Base-by-base conservation (phyloP, 2,329 filamentous ascomycete species). In the Aspergillus sp. region DNA sequence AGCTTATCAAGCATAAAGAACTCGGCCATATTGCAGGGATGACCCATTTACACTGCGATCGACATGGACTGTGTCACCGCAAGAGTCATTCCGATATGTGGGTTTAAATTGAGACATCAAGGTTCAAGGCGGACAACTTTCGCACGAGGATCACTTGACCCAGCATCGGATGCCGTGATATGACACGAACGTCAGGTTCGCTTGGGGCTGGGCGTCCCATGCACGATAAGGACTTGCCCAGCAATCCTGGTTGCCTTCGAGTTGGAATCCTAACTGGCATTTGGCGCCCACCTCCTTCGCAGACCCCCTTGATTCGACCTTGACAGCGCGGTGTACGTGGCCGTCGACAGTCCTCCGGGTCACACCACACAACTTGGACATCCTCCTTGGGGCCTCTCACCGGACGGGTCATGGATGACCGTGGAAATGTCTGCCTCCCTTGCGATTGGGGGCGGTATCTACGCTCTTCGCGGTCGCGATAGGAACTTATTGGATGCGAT, bases 171-270 rank as follows among this genome's bases (percentile, higher is more conserved):
- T 40, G 34, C 19, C 16, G 34, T 3, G 16, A 9, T n/a, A 17
- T 23, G 5, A 5, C 21, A 23, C 11, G 13, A 16, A 42, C 19
- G 6, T 40, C 16, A 29, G 21, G 13, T n/a, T 47, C 44, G 32
- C 36, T 44, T 40, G 25, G 13, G 31, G 17, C 20, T 36, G 20
- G 20, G 13, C 20, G 34, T 6, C 14, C 41, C 19, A 46, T 43
- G 32, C 34, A 49, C 25, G 19, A 45, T 17, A 40, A 20, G 21
- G 29, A 34, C 38, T 47, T 17, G 34, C 43, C 5, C 36, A 16
- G 32, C 13, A 31, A 25, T 47, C 52, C 36, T 47, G 20, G 47
- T 29, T 54, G 48, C 47, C 52, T 54, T 41, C 11, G 34, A 34
- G 23, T 42, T 42, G 40, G n/a, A n/a, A 47, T 43, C 21, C 20